These are phyloP conservation scores for Penicillium macrosclerotiorum DNA, from an alignment of 495 filamentous ascomycete species.

Conservation along the genomic window DNA sequence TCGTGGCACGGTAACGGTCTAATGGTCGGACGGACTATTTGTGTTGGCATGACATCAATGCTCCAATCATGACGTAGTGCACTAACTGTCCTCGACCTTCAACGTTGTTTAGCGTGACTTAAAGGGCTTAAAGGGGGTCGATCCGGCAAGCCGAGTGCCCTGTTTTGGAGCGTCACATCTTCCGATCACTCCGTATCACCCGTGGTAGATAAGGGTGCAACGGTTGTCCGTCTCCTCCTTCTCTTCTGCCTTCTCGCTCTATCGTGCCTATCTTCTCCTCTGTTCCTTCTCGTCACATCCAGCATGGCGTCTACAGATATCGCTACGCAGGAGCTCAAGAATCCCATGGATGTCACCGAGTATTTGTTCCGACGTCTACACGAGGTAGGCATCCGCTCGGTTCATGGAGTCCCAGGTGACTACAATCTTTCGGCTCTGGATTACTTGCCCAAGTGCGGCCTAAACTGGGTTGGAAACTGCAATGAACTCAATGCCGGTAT, in stretches of 20 bases:
- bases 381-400: conserved; percentile 57
- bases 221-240: background rate
- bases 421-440: conserved; percentile 59
- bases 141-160: conserved; percentile 4
- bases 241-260: background rate
- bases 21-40: background rate
- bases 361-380: conserved; percentile 65
- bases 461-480: conserved; percentile 68
- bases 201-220: background rate
- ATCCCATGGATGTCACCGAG: conserved; percentile 56
- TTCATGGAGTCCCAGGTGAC: conserved; percentile 66
- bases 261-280: background rate
- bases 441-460: conserved; percentile 55
- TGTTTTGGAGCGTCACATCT: conserved; percentile 3
- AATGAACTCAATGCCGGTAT: conserved; percentile 71
- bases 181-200: conserved; percentile 11
- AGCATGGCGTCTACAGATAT: conserved; percentile 52
- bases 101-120: too few species aligned
- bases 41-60: conserved; percentile 39
- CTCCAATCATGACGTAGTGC: conserved; percentile 30
- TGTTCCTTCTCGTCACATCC: background rate
- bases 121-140: background rate
- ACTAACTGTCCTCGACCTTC: conserved; percentile 2
- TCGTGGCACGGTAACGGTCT: background rate
- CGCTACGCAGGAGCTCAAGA: conserved; percentile 50